Evolutionary conservation across 768 basidiomycete species (phyloP), one percentile per base, ranked within the genome.

Genomic region (Suillus clintonianus): DNA sequence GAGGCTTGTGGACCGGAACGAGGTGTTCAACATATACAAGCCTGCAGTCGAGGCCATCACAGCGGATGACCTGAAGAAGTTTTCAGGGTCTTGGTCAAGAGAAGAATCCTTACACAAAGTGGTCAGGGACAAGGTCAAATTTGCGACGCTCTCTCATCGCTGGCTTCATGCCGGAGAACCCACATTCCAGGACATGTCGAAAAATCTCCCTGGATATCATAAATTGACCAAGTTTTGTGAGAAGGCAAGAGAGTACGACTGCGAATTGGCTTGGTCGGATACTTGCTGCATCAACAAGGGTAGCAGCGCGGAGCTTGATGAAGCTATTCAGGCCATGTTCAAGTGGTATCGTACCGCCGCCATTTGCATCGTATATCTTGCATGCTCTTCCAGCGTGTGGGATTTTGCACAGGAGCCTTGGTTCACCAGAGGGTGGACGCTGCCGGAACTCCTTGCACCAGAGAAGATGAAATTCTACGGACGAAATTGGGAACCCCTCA

Each of bases 311-410:
- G 73, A 74, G 51, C 62, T 74, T n/a, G 71, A 72, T 27, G 74
- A 74, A 43, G 71, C 72, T 41, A 73, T 75, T 56, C 69, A 66
- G 6, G 70, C 73, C 0, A 74, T 75, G 73, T 74, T 72, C 56
- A 45, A 62, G 13, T 74, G 72, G 74, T 74, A 74, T 48, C 64
- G 62, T 2, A 63, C 62, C 10, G 65, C 74, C 19, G 45, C 66
- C 6, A 60, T 74, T 11, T 74, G 73, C 57, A 61, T 71, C 57
- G 68, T 66, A 13, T 67, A 73, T 59, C 60, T 75, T 3, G 62
- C 69, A 14, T 7, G 61, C 36, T 62, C 70, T 19, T 56, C 19
- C 27, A 36, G 64, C 22, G 27, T 63, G 11, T 47, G 39, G 5
- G 66, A 69, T 48, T 67, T 65, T n/a, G 36, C 32, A 22, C 56